These are phyloP conservation scores for Vigna trinervia DNA, from an alignment of 306 rosid genomes.

Conservation along the genomic window DNA sequence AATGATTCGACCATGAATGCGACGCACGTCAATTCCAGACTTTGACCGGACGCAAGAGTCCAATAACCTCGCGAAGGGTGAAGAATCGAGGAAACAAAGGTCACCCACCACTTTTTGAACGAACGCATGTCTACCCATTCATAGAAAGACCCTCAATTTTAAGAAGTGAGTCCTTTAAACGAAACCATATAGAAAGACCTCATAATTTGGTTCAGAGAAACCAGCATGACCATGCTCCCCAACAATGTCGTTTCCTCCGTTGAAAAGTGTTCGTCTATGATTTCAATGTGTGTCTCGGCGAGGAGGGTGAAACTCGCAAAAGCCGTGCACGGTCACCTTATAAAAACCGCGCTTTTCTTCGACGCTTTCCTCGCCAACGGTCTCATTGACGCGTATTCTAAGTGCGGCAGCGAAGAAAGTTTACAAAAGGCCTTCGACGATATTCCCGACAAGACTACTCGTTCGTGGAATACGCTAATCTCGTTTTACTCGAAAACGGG, in stretches of 20 bases:
- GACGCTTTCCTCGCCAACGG: slow-evolving; percentile 54
- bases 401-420: slow-evolving; percentile 53
- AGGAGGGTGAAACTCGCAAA: slow-evolving; percentile 54
- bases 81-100: slow-evolving; percentile 49
- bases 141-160: slow-evolving; percentile 36
- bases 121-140: slow-evolving; percentile 53
- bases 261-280: slow-evolving; percentile 45
- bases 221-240: slow-evolving; percentile 38
- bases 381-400: slow-evolving; percentile 64
- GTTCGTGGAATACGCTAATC: slow-evolving; percentile 67
- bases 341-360: slow-evolving; percentile 59
- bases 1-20: slow-evolving; percentile 53
- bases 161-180: slow-evolving; percentile 20
- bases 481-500: slow-evolving; percentile 47
- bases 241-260: slow-evolving; percentile 17
- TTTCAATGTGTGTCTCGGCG: slow-evolving; percentile 50
- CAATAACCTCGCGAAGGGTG: slow-evolving; percentile 55
- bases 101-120: slow-evolving; percentile 51
- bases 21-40: slow-evolving; percentile 41
- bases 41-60: slow-evolving; percentile 53
- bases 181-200: background rate
- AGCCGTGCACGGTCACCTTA: slow-evolving; percentile 57
- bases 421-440: slow-evolving; percentile 55
- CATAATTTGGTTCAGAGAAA: slow-evolving; percentile 2
- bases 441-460: slow-evolving; percentile 55